Percentiles rank a stretch among this genome's conserved stretches.
Conservation (phyloP, 2,329 filamentous ascomycete species). For the Fusarium agapanthi region DNA sequence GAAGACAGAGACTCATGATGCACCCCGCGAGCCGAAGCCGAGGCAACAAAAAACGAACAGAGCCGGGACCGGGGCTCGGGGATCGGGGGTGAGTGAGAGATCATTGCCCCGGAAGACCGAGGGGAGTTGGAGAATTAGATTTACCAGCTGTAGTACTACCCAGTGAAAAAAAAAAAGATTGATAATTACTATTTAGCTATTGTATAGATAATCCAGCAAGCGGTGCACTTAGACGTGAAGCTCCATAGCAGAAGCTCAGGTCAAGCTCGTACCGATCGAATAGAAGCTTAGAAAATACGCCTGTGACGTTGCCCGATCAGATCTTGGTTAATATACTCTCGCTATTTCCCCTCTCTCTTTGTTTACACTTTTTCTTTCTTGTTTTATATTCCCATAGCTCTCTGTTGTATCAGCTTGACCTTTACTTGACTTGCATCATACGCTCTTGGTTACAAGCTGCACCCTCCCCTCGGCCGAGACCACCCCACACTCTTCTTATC, state of each 20-base stretch:
- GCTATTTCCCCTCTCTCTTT: neutral
- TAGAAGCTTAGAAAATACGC: conserved; percentile 1
- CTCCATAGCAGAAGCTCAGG: conserved; percentile 4
- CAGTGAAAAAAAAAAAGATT: no score
- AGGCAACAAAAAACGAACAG: conserved; percentile 30
- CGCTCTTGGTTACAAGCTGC: conserved; percentile 7
- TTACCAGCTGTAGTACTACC: neutral
- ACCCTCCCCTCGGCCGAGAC: conserved; percentile 39
- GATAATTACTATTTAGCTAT: neutral
- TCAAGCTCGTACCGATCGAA: neutral
- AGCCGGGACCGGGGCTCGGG: conserved; percentile 38
- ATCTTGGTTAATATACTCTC: neutral
- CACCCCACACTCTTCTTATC: conserved; percentile 30
- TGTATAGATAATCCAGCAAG: neutral
- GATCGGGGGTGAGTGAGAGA: conserved; percentile 22
- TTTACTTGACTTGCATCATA: conserved; percentile 11
- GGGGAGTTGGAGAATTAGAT: conserved; percentile 18
- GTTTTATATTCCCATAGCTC: neutral
- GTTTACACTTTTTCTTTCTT: neutral
- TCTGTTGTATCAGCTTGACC: neutral
- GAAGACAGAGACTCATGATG: conserved; percentile 22
- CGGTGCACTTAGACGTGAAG: conserved; percentile 14
- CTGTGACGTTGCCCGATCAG: conserved; percentile 29
- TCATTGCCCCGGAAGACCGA: conserved; percentile 35
- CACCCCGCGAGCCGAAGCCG: conserved; percentile 42